Evolutionary conservation across 2,329 filamentous ascomycete genomes (phyloP).

Genomic region (Cercospora sojina): DNA sequence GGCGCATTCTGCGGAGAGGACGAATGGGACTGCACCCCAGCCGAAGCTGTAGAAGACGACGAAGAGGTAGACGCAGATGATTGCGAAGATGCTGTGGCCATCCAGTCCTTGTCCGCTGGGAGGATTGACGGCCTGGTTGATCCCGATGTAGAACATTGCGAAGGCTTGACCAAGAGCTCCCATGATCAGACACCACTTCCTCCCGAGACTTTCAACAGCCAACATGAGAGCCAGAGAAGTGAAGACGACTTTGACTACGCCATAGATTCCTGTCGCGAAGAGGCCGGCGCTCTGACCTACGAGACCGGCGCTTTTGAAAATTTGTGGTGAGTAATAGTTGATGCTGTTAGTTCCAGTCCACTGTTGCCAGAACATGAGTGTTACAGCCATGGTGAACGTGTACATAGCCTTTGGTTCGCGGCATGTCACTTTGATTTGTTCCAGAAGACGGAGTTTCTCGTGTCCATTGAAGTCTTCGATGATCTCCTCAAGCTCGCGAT

Average conservation of each 20-base stretch:
- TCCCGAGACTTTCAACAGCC: slow-evolving; percentile 47
- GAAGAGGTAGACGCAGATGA: slow-evolving; percentile 54
- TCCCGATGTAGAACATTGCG: slow-evolving; percentile 46
- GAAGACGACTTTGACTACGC: slow-evolving; percentile 48
- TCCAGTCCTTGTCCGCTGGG: slow-evolving; percentile 46
- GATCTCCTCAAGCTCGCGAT: slow-evolving; percentile 46
- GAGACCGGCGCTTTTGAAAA: slow-evolving; percentile 46
- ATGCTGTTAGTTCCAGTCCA: slow-evolving; percentile 41
- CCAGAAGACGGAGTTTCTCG: slow-evolving; percentile 42
- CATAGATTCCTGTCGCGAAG: slow-evolving; percentile 51
- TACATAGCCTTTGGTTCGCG: slow-evolving; percentile 43
- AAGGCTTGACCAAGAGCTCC: slow-evolving; percentile 47
- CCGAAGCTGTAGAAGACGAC: slow-evolving; percentile 50
- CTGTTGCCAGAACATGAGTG: slow-evolving; percentile 43
- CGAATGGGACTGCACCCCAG: slow-evolving; percentile 49
- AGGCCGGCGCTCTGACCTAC: slow-evolving; percentile 41
- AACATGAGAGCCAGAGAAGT: slow-evolving; percentile 47
- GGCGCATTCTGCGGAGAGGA: slow-evolving; percentile 42
- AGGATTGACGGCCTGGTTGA: slow-evolving; percentile 45
- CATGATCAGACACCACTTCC: slow-evolving; percentile 47
- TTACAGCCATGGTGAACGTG: slow-evolving; percentile 43
- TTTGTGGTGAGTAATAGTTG: slow-evolving; percentile 48
- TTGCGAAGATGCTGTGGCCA: slow-evolving; percentile 55
- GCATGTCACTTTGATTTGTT: slow-evolving; percentile 42
- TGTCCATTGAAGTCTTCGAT: slow-evolving; percentile 47